phyloP scores from a whole-genome alignment of 2,329 filamentous ascomycete genomes.

The Ramularia endophylla region DNA sequence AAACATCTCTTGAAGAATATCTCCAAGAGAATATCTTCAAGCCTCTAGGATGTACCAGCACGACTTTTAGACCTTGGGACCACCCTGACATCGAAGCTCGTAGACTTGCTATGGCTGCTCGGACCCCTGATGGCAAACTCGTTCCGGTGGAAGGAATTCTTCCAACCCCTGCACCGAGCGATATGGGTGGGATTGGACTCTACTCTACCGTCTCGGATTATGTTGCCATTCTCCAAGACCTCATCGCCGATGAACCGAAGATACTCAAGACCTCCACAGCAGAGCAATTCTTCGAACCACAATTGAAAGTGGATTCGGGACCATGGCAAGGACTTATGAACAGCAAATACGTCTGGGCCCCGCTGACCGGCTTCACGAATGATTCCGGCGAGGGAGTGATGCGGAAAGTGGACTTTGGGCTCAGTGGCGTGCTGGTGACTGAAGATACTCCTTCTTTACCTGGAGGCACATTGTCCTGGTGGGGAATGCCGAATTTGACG shows the following conservation, averaged over 20 bases:
- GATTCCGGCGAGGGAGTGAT: no score
- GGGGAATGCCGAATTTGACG: no score
- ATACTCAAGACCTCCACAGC: conserved; percentile 38
- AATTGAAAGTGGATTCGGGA: conserved; percentile 31
- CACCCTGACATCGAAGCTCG: conserved; percentile 10
- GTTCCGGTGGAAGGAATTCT: background rate
- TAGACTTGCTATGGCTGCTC: conserved; percentile 3
- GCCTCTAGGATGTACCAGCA: conserved; percentile 34
- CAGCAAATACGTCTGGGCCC: no score
- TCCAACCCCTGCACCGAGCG: conserved; percentile 7
- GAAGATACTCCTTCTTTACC: no score
- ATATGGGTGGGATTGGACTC: conserved; percentile 7
- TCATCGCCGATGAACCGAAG: conserved; percentile 43
- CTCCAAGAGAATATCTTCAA: conserved; percentile 39
- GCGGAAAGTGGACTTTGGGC: no score
- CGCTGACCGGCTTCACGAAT: no score
- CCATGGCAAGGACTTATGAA: no score
- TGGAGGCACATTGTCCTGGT: no score
- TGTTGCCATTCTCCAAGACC: conserved; percentile 38
- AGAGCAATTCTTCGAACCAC: conserved; percentile 41
- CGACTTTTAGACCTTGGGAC: conserved; percentile 17
- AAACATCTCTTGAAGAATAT: conserved; percentile 34
- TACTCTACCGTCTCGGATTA: conserved; percentile 29
- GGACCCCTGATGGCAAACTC: conserved; percentile 3
- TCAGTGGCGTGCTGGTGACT: no score